Evolutionary conservation across 805 yeast species (phyloP).

Genomic region (Schwanniomyces pseudopolymorphus): DNA sequence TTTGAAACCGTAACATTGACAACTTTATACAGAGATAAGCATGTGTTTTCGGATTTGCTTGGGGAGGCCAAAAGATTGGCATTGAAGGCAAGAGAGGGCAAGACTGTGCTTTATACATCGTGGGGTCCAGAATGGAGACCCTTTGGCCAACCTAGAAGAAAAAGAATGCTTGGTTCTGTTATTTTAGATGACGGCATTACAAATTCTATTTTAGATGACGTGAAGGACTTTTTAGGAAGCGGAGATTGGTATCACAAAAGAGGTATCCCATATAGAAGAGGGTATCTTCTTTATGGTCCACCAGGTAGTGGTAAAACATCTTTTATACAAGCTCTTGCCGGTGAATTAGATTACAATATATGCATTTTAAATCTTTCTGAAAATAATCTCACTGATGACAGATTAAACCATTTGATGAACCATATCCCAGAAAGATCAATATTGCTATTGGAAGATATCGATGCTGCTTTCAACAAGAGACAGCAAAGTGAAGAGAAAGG

Average conservation of each 20-base stretch:
- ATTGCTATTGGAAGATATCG: conserved; percentile 85
- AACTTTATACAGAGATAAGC: conserved; percentile 80
- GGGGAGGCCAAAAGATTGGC: conserved; percentile 86
- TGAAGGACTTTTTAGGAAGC: conserved; percentile 71
- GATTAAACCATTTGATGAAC: conserved; percentile 93
- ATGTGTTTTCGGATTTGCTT: conserved; percentile 65
- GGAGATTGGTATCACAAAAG: conserved; percentile 93
- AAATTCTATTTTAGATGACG: conserved; percentile 66
- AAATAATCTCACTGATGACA: conserved; percentile 87
- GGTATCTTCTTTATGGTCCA: conserved; percentile 91
- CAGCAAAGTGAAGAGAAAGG: conserved; percentile 76
- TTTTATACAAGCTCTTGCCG: conserved; percentile 94
- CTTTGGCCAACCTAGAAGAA: conserved; percentile 91
- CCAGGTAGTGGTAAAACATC: conserved; percentile 98
- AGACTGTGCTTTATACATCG: conserved; percentile 88
- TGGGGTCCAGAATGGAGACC: conserved; percentile 99
- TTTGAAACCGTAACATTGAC: conserved; percentile 95
- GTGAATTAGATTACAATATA: conserved; percentile 92
- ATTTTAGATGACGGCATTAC: conserved; percentile 76
- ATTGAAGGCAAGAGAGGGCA: conserved; percentile 80
- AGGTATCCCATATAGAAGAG: conserved; percentile 97
- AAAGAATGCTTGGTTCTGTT: conserved; percentile 81
- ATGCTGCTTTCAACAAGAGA: conserved; percentile 90
- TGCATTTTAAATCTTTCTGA: conserved; percentile 91
- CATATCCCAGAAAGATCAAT: conserved; percentile 90